phyloP scores from a whole-genome alignment of 805 yeast species.

The Yarrowia hollandica region DNA sequence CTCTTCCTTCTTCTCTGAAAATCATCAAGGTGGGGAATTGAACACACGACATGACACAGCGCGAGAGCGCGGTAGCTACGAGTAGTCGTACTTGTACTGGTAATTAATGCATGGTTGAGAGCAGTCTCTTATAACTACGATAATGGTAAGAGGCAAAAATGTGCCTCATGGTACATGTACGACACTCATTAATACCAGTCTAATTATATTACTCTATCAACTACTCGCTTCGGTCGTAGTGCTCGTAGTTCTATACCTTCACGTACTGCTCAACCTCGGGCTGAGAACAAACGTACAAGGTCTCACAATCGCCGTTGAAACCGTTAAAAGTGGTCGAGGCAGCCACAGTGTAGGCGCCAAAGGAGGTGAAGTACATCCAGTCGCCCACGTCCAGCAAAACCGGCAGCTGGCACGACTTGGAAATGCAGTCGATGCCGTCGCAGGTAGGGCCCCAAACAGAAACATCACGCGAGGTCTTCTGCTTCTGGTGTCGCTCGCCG shows the following conservation, averaged over 20 bases:
- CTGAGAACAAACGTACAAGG: conserved; percentile 60
- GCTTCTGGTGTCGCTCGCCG: conserved; percentile 31
- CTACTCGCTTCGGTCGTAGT: no score
- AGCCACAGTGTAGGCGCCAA: conserved; percentile 91
- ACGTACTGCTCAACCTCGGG: conserved; percentile 15
- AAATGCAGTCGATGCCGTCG: conserved; percentile 89
- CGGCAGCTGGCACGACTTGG: conserved; percentile 53
- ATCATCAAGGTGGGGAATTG: conserved; percentile 38
- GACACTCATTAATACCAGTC: no score
- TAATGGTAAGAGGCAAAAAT: no score
- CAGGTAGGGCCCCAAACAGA: conserved; percentile 99
- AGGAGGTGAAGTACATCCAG: conserved; percentile 79
- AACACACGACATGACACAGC: conserved; percentile 35
- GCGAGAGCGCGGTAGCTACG: no score
- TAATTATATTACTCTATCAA: no score
- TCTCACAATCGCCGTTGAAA: conserved; percentile 58
- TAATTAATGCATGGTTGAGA: no score
- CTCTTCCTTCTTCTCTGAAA: conserved; percentile 76
- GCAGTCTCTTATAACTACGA: no score
- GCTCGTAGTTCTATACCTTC: no score
- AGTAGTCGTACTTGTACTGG: no score
- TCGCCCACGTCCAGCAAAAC: conserved; percentile 77
- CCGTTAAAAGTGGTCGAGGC: conserved; percentile 96
- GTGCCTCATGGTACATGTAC: no score
- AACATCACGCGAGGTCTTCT: conserved; percentile 32